Base-by-base conservation (phyloP, 1,139 yeast genomes). In the Pneumocystis jirovecii region DNA sequence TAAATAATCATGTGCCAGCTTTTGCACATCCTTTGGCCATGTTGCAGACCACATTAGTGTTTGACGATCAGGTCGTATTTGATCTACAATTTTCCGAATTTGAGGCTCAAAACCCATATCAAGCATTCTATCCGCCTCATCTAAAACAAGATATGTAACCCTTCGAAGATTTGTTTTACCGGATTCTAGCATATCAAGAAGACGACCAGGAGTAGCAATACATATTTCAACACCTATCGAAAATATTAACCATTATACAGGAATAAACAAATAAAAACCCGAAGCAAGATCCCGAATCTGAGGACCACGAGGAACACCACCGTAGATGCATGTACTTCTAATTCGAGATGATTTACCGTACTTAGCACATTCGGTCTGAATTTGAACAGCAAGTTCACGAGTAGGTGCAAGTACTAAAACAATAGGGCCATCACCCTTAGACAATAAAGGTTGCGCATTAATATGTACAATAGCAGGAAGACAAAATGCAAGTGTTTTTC, bases 41-140 rank as follows among this genome's bases (percentile, higher is more conserved):
- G 98, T 93, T 72, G 98, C 98, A 70, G 97, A 90, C 97, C 97
- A 93, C 97, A 93, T 89, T 75, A 93, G 83, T 68, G 98, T 93
- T 81, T 93, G 98, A 80, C 96, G 87, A 77, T 90, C 96, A 69
- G 96, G 96, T 80, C 96, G 86, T 75, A 89, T 89, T 81, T 89
- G 96, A 74, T 89, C 96, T 71, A 90, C 89, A 77, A 89, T 90
- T 80, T 89, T 89, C 81, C 96, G 84, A 77, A 89, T 89, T 81
- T 89, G 96, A 70, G 96, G 96, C 80, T 89, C 97, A 77, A 89
- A 89, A 75, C 96, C 97, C 96, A 89, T 89, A 81, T 90, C 96
- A 80, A 89, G 84, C 95, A 87, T 87, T 39, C 77, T 72, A 66
- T 75, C 77, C 72, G 96, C 96, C 82, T 89, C 98, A 78, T 93